A percentile compares a stretch with the other conserved stretches of the same genome.
Evolutionary conservation across 768 basidiomycete species (phyloP).

Genomic region (Russula dissimulans): DNA sequence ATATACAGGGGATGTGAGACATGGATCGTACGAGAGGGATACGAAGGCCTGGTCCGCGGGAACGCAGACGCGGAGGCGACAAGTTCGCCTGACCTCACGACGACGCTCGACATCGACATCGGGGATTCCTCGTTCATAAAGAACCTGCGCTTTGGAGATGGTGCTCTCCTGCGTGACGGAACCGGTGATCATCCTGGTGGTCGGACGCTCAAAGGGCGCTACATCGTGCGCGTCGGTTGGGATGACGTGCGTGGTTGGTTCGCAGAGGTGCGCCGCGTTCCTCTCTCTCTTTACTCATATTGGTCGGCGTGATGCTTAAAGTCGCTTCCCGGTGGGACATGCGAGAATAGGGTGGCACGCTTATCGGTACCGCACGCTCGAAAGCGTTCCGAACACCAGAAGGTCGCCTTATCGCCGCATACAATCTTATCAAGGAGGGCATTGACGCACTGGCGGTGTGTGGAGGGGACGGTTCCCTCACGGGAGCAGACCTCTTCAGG

Average conservation of each 20-base stretch:
- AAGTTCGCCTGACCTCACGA: slow-evolving; percentile 18
- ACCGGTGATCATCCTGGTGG: slow-evolving; percentile 63
- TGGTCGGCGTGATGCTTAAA: background rate
- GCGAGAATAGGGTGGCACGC: slow-evolving; percentile 68
- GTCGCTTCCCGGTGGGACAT: background rate
- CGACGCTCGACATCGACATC: slow-evolving; percentile 20
- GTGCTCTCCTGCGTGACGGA: slow-evolving; percentile 66
- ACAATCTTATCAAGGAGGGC: slow-evolving; percentile 91
- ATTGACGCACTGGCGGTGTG: slow-evolving; percentile 97
- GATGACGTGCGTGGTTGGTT: slow-evolving; percentile 97
- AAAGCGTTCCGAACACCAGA: slow-evolving; percentile 75
- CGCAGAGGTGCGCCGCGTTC: slow-evolving; percentile 45
- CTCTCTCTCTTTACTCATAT: background rate
- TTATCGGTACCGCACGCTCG: slow-evolving; percentile 91
- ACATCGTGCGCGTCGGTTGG: slow-evolving; percentile 95
- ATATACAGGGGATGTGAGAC: slow-evolving; percentile 83
- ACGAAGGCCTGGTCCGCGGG: slow-evolving; percentile 96
- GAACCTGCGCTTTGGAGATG: slow-evolving; percentile 79
- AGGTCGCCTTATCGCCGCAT: slow-evolving; percentile 81
- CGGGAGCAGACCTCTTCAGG: slow-evolving; percentile 90
- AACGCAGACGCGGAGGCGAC: slow-evolving; percentile 35
- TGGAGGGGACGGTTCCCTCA: slow-evolving; percentile 94
- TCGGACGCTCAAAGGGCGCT: slow-evolving; percentile 75
- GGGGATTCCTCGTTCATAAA: slow-evolving; percentile 39
- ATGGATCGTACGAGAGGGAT: slow-evolving; percentile 95